A percentile compares a stretch with the other conserved stretches of the same genome.
phyloP scores from a whole-genome alignment of 768 basidiomycete species.

The Boletus bicolor region DNA sequence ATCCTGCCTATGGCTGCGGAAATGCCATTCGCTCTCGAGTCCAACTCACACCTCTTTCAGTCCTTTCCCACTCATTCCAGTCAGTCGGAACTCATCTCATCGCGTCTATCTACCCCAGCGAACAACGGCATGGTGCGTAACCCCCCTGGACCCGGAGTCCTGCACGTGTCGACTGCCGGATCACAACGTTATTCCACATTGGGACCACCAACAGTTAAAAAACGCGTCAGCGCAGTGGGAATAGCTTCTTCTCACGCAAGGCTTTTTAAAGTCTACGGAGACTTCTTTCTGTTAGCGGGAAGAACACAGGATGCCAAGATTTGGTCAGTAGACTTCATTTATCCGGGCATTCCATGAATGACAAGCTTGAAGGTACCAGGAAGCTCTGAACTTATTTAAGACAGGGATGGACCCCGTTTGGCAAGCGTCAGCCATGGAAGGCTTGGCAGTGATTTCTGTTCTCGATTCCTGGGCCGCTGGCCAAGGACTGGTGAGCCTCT shows the following conservation, averaged over 20 bases:
- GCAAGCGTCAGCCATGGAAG: conserved; percentile 88
- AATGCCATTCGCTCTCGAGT: conserved; percentile 54
- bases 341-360: conserved; percentile 10
- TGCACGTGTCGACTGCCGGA: conserved; percentile 18
- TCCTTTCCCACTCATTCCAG: conserved; percentile 50
- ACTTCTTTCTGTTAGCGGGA: conserved; percentile 87
- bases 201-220: conserved; percentile 44
- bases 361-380: conserved; percentile 64
- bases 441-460: conserved; percentile 72
- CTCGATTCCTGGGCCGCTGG: conserved; percentile 82
- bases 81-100: conserved; percentile 48
- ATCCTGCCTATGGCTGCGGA: conserved; percentile 58
- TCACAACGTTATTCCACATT: conserved; percentile 52
- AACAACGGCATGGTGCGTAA: conserved; percentile 50
- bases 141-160: conserved; percentile 38
- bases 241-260: conserved; percentile 79
- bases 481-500: conserved; percentile 61
- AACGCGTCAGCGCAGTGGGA: conserved; percentile 61
- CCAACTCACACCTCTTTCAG: conserved; percentile 39
- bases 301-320: conserved; percentile 75
- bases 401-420: conserved; percentile 74
- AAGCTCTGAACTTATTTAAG: conserved; percentile 78
- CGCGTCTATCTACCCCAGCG: conserved; percentile 18
- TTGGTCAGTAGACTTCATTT: conserved; percentile 51
- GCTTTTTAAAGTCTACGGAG: conserved; percentile 83